These are phyloP conservation scores for Pelargonium australe DNA, from an alignment of 441 rosid species.

Conservation along the genomic window DNA sequence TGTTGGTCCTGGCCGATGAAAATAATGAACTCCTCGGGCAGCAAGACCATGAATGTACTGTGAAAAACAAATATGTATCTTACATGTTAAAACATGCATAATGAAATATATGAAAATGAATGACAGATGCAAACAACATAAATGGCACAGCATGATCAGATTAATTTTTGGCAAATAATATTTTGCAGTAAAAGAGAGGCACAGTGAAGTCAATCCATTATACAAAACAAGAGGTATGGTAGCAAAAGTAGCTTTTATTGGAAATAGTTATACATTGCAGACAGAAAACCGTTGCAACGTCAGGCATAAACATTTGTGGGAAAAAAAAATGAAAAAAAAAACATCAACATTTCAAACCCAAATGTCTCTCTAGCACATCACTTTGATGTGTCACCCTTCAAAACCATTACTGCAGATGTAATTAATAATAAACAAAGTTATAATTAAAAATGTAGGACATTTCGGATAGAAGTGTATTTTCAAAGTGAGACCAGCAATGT, in stretches of 20 bases:
- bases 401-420: conserved; percentile 1
- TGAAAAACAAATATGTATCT: conserved; percentile 16
- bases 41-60: conserved; percentile 98
- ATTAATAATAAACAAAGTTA: not conserved
- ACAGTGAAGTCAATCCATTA: no score
- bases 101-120: not conserved
- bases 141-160: no score
- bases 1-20: conserved; percentile 78
- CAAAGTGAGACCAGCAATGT: no score
- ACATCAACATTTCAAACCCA: conserved; percentile 3
- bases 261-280: not conserved
- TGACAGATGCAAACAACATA: not conserved
- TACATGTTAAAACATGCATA: not conserved
- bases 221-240: no score
- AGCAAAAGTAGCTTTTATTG: no score
- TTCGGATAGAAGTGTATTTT: not conserved
- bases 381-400: not conserved
- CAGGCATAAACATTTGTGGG: no score
- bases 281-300: not conserved
- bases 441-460: not conserved
- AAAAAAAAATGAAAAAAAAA: not conserved
- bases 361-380: not conserved
- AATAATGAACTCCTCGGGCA: conserved; percentile 91
- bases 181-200: no score
- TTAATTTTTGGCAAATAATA: no score